Percentiles rank a stretch among this genome's conserved stretches.
Conservation (phyloP, 2,329 filamentous ascomycete genomes). For the Paramyrothecium roridum region DNA sequence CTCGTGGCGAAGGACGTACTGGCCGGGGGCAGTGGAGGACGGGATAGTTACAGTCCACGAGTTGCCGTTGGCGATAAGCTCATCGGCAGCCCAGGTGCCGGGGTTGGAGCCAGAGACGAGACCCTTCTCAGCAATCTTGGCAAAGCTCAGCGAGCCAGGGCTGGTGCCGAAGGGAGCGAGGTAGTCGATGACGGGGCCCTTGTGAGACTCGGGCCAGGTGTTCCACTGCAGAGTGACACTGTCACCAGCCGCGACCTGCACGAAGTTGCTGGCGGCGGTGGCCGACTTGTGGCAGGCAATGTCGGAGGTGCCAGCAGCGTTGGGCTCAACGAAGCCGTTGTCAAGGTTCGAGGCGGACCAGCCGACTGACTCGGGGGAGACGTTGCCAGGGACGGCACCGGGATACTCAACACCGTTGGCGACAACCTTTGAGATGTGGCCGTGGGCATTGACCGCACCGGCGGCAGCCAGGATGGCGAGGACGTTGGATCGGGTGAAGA, state of each 20-base stretch:
- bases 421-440: not conserved
- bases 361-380: constrained; percentile 14
- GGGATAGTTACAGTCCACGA: constrained; percentile 30
- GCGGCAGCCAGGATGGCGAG: not conserved
- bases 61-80: constrained; percentile 37
- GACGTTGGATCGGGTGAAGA: constrained; percentile 10
- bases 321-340: constrained; percentile 47
- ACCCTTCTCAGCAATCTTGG: constrained; percentile 61
- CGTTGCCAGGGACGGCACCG: not conserved
- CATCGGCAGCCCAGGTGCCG: constrained; percentile 31
- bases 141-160: constrained; percentile 52
- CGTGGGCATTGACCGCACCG: not conserved
- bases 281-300: constrained; percentile 45
- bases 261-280: constrained; percentile 31
- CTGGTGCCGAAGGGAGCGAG: constrained; percentile 55
- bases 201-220: constrained; percentile 38
- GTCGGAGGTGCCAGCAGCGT: constrained; percentile 32
- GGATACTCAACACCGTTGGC: not conserved
- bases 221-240: constrained; percentile 38
- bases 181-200: constrained; percentile 60
- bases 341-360: constrained; percentile 38
- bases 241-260: constrained; percentile 34
- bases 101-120: constrained; percentile 39
- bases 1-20: constrained; percentile 50
- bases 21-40: constrained; percentile 24